Base-by-base conservation (phyloP, 75 land plant species). In the Chamaecyparis obtusa region DNA sequence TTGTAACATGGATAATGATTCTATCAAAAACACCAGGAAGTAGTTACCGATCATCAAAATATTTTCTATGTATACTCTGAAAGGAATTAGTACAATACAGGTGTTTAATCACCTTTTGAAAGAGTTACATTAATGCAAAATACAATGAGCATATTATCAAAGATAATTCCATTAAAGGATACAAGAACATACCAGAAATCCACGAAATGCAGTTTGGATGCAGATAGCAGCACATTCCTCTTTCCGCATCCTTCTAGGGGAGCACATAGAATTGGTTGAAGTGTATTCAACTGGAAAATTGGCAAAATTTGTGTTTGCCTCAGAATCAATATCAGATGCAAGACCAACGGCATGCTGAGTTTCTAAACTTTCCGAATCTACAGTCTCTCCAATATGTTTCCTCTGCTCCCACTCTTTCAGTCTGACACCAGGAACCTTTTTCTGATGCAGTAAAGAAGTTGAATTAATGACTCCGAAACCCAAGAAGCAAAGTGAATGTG, bases 171-270 rank as follows among this genome's bases (percentile, higher is more conserved):
- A n/a, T 71, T 9, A 30, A 77, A 39, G 16, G 43, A 17, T 13
- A 19, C 24, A 80, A 41, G 49, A 30, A 80, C 80, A 33, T 91
- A 95, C 97, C 94, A 95, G 85, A 85, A 93, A 95, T 57, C 91
- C 95, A 48, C 97, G 90, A 81, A 94, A 95, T 57, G 93, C 87
- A 76, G 97, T 95, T 84, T 95, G 97, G 67, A 95, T 95, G 41
- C 71, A 41, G 71, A 83, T 88, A 44, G 95, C 95, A 44, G 97
- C 95, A 91, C 89, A 82, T 72, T 89, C 90, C 88, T 93, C 93
- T 86, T 84, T 91, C 7, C 48, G 27, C 10, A 30, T 35, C 48
- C 83, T 80, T 80, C 44, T 30, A 43, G 83, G 21, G n/a, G 83
- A 80, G 49, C 39, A 24, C 43, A 11, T 43, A 80, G 32, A 43